A percentile compares a stretch with the other conserved stretches of the same genome.
Evolutionary conservation across 2,329 filamentous ascomycete species (phyloP).

Genomic region (Colletotrichum tropicicola): DNA sequence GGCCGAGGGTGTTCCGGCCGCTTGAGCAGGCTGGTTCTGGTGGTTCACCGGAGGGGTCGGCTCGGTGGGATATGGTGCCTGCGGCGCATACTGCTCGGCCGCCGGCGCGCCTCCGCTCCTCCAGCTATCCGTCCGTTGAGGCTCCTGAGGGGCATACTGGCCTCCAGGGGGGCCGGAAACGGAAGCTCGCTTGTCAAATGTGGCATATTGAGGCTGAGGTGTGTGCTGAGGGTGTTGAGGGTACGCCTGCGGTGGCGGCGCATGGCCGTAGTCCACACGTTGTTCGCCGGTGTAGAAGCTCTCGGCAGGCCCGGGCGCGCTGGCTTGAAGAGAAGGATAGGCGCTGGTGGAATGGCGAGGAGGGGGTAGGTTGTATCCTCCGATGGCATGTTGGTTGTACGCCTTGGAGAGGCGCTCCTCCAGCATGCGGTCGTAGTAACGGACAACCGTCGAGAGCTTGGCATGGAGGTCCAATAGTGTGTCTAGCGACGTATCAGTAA

Average conservation of each 20-base stretch:
- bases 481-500: conserved; percentile 64
- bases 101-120: conserved; percentile 40
- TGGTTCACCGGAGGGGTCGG: conserved; percentile 38
- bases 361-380: conserved; percentile 68
- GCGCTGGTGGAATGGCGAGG: conserved; percentile 64
- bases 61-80: conserved; percentile 43
- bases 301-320: conserved; percentile 69
- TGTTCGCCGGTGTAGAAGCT: conserved; percentile 82
- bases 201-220: conserved; percentile 52
- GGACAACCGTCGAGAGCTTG: conserved; percentile 93
- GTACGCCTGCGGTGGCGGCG: conserved; percentile 62
- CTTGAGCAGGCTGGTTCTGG: conserved; percentile 36
- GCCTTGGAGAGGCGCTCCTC: conserved; percentile 94
- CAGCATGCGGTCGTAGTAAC: conserved; percentile 98
- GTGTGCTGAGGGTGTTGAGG: conserved; percentile 47
- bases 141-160: conserved; percentile 55
- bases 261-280: conserved; percentile 54
- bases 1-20: conserved; percentile 39
- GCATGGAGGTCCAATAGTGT: conserved; percentile 93
- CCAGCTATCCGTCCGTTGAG: conserved; percentile 63
- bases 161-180: conserved; percentile 47
- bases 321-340: conserved; percentile 76
- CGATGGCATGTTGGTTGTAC: conserved; percentile 82
- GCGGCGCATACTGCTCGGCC: conserved; percentile 44
- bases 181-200: conserved; percentile 54